Percentiles rank a stretch among this genome's conserved stretches.
Conservation (phyloP, 2,329 filamentous ascomycete genomes). For the Alternaria ethzedia region DNA sequence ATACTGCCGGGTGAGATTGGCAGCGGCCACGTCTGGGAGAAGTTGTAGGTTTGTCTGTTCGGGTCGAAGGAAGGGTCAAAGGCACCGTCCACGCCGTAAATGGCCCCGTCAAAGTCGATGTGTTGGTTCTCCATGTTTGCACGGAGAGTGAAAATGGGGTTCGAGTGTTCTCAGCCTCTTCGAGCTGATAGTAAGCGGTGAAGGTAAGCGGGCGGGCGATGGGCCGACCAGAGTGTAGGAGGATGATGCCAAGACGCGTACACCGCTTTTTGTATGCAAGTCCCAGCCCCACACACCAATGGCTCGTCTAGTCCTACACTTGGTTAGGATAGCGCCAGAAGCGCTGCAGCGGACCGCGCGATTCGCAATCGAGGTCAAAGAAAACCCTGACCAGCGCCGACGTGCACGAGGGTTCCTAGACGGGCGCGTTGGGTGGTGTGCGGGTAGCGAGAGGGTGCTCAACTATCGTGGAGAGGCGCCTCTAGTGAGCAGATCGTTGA, state of each 20-base stretch:
- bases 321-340: conserved; percentile 30
- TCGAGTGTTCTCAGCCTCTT: conserved; percentile 44
- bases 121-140: conserved; percentile 53
- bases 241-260: conserved; percentile 16
- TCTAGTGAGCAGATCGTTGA: conserved; percentile 10
- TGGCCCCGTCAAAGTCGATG: conserved; percentile 46
- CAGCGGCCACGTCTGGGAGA: conserved; percentile 48
- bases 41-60: conserved; percentile 40
- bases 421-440: conserved; percentile 8
- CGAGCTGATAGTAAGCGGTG: conserved; percentile 42
- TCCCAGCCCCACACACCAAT: conserved; percentile 18
- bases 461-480: conserved; percentile 11
- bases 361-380: conserved; percentile 24
- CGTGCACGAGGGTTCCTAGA: conserved; percentile 23
- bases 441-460: conserved; percentile 7
- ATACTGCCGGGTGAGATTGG: conserved; percentile 45
- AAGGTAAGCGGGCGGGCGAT: conserved; percentile 33
- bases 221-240: conserved; percentile 19
- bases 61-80: conserved; percentile 50
- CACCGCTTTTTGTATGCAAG: conserved; percentile 19
- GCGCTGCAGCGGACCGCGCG: conserved; percentile 38
- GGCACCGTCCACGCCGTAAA: conserved; percentile 45
- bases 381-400: conserved; percentile 23
- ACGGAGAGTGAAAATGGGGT: conserved; percentile 25
- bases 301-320: conserved; percentile 16